These are phyloP conservation scores for sweet orange (Citrus sinensis) DNA, from an alignment of 345 rosid genomes.

Conservation along the genomic window DNA sequence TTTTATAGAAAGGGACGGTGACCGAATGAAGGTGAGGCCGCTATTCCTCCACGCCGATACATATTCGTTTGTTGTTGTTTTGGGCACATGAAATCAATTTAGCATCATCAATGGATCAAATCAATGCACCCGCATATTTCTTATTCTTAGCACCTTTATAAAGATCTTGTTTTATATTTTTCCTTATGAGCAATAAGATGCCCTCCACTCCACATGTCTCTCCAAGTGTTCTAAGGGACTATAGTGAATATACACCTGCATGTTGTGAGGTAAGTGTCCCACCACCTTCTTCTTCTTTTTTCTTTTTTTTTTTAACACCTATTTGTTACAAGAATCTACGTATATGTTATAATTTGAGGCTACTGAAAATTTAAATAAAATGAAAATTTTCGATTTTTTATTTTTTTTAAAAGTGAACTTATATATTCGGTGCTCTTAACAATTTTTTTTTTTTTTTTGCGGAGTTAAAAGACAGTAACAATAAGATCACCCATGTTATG, in stretches of 20 bases:
- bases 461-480: too few species aligned
- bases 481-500: too few species aligned
- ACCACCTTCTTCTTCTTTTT: too few species aligned
- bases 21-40: background rate
- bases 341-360: too few species aligned
- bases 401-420: accelerated
- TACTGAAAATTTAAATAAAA: background rate
- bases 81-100: background rate
- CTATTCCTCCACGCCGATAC: background rate
- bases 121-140: too few species aligned
- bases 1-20: background rate
- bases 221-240: background rate
- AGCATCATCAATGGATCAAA: background rate
- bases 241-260: too few species aligned
- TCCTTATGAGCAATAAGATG: background rate
- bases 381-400: too few species aligned
- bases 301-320: too few species aligned
- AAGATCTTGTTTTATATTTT: background rate
- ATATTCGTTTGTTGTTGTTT: background rate
- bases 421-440: too few species aligned
- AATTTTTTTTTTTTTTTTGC: too few species aligned
- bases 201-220: background rate
- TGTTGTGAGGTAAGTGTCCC: too few species aligned
- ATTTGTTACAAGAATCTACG: too few species aligned
- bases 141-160: background rate